Evolutionary conservation across 495 filamentous ascomycete genomes (phyloP).

Genomic region (Aspergillus mulundensis): DNA sequence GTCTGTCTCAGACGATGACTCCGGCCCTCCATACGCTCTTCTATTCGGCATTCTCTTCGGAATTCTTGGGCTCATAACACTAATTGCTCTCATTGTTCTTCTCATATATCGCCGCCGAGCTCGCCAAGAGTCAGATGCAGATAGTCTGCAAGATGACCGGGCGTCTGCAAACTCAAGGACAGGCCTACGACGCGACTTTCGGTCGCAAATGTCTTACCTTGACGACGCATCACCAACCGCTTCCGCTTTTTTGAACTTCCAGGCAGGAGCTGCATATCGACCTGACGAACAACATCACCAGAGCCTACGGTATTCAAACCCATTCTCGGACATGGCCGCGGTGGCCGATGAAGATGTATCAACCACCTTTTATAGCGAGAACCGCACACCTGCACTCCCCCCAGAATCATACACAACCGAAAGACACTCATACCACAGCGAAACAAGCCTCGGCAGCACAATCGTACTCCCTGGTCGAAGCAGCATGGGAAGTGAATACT

Average conservation of each 20-base stretch:
- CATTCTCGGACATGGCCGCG: slow-evolving; percentile 16
- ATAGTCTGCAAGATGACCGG: slow-evolving; percentile 5
- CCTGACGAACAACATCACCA: neutral
- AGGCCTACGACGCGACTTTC: slow-evolving; percentile 11
- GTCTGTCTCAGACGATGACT: neutral
- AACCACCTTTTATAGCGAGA: neutral
- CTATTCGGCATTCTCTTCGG: slow-evolving; percentile 31
- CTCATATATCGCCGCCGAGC: slow-evolving; percentile 21
- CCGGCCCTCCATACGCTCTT: slow-evolving; percentile 11
- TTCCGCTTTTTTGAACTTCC: slow-evolving; percentile 5
- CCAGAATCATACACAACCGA: neutral
- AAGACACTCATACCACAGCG: slow-evolving; percentile 21
- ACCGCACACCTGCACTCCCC: neutral
- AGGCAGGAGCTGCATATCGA: neutral
- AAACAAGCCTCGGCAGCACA: slow-evolving; percentile 21
- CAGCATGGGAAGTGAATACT: slow-evolving; percentile 19
- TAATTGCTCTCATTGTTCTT: slow-evolving; percentile 20
- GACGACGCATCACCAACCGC: slow-evolving; percentile 8
- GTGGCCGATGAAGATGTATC: neutral
- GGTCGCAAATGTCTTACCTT: slow-evolving; percentile 4
- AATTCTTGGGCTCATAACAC: slow-evolving; percentile 20
- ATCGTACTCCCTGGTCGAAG: slow-evolving; percentile 22
- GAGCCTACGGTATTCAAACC: slow-evolving; percentile 5
- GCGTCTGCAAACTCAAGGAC: slow-evolving; percentile 8
- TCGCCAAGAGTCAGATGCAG: neutral